Percentiles rank a stretch among this genome's conserved stretches.
Evolutionary conservation across 495 filamentous ascomycete species (phyloP).

Genomic region (Cryomyces antarcticus): DNA sequence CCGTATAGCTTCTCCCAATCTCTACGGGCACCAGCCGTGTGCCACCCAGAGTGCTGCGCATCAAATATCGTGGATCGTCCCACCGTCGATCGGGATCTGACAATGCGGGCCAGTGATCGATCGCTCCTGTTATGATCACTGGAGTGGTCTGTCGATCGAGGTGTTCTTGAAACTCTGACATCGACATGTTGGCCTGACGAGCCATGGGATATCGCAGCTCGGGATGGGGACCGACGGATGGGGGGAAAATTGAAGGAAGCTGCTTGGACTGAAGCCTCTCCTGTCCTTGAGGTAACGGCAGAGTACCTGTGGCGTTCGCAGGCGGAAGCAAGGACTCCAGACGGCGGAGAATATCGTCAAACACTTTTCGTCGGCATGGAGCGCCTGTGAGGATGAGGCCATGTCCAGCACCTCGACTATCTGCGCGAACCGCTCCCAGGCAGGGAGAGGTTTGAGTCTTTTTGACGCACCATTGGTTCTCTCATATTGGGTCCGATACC

Average conservation of each 20-base stretch:
- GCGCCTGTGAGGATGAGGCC: constrained; percentile 43
- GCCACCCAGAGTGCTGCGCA: constrained; percentile 54
- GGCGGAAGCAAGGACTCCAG: background rate
- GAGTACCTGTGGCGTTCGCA: background rate
- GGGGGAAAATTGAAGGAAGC: background rate
- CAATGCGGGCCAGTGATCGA: constrained; percentile 65
- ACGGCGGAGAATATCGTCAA: too few relatives aligned
- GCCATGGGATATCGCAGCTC: constrained; percentile 3
- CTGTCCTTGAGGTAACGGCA: background rate
- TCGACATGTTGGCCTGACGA: constrained; percentile 3
- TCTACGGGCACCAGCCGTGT: constrained; percentile 72
- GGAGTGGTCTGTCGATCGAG: constrained; percentile 35
- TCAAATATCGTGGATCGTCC: constrained; percentile 53
- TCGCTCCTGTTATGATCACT: constrained; percentile 43
- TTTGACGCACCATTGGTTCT: too few relatives aligned
- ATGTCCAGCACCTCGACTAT: constrained; percentile 54
- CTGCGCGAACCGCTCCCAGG: constrained; percentile 15
- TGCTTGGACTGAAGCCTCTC: constrained; percentile 1
- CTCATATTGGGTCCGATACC: too few relatives aligned
- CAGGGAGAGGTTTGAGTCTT: background rate
- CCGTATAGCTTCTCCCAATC: constrained; percentile 74
- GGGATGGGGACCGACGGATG: background rate
- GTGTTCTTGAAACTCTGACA: constrained; percentile 45
- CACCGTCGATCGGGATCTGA: constrained; percentile 35
- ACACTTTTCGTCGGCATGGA: too few relatives aligned